These are phyloP conservation scores for Penicillium sp. DNA, from an alignment of 2,329 filamentous ascomycete species.

Conservation along the genomic window DNA sequence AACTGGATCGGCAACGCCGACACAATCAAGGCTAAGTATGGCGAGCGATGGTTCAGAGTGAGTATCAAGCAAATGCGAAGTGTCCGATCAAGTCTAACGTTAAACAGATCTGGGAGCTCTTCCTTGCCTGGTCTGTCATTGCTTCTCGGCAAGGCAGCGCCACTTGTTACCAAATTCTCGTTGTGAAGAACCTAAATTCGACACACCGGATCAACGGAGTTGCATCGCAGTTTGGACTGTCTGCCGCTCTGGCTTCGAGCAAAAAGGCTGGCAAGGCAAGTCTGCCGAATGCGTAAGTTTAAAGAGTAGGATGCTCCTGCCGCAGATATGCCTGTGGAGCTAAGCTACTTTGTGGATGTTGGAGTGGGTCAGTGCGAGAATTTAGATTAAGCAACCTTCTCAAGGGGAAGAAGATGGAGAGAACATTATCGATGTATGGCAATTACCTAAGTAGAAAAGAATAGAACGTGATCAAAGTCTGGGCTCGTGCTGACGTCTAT, in stretches of 20 bases:
- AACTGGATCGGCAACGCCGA: slow-evolving; percentile 96
- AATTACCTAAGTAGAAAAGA: too few species aligned
- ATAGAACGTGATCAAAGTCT: too few species aligned
- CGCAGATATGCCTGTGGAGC: too few species aligned
- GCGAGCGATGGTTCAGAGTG: slow-evolving; percentile 82
- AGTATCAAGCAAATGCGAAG: not conserved
- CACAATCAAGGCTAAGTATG: slow-evolving; percentile 93
- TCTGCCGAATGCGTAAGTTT: too few species aligned
- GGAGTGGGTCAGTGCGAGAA: too few species aligned
- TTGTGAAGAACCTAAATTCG: slow-evolving; percentile 88
- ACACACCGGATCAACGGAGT: slow-evolving; percentile 79
- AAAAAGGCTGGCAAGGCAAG: too few species aligned
- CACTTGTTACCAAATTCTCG: slow-evolving; percentile 81
- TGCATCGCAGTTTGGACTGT: slow-evolving; percentile 65
- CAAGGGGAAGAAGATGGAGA: too few species aligned
- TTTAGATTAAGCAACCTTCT: too few species aligned
- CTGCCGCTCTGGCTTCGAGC: slow-evolving; percentile 52
- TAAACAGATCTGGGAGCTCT: slow-evolving; percentile 75
- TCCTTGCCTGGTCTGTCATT: slow-evolving; percentile 83
- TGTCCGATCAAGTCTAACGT: not conserved
- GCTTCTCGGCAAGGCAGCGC: slow-evolving; percentile 78
- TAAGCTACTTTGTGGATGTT: too few species aligned
- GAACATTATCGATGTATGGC: too few species aligned
- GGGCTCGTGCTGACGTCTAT: too few species aligned
- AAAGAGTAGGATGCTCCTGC: too few species aligned